Evolutionary conservation across 371 early-diverging fungal species (phyloP).

Genomic region (Rhizopus delemar): DNA sequence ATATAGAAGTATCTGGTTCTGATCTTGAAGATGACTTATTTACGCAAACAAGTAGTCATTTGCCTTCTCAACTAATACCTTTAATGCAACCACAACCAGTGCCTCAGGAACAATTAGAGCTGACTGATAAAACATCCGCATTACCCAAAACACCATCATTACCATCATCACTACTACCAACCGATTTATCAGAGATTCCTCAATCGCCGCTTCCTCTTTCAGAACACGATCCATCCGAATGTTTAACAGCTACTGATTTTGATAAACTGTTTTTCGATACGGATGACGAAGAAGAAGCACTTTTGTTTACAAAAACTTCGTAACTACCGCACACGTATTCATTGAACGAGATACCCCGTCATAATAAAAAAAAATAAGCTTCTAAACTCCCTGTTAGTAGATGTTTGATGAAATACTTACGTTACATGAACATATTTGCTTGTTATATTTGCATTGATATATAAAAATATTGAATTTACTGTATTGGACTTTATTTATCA

Average conservation of each 20-base stretch:
- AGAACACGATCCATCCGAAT: neutral
- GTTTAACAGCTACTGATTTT: neutral
- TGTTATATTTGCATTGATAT: too few species aligned
- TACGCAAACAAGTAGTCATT: neutral
- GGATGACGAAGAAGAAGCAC: slow-evolving; percentile 1
- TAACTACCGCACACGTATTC: neutral
- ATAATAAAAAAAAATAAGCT: neutral
- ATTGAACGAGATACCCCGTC: neutral
- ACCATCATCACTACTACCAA: neutral
- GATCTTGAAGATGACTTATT: neutral
- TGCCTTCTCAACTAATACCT: neutral
- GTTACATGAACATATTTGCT: too few species aligned
- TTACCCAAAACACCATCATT: neutral
- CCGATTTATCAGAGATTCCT: neutral
- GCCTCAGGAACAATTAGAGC: neutral
- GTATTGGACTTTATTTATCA: too few species aligned
- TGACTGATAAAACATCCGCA: neutral
- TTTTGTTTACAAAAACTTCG: neutral
- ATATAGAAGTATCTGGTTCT: neutral
- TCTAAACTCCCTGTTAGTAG: too few species aligned
- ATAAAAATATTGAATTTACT: too few species aligned
- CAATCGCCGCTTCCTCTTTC: neutral
- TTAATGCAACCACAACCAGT: neutral
- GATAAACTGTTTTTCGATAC: neutral
- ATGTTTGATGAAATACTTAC: too few species aligned